Evolutionary conservation across 148 eudicot genomes (phyloP).

Genomic region (Heliosperma pusillum): DNA sequence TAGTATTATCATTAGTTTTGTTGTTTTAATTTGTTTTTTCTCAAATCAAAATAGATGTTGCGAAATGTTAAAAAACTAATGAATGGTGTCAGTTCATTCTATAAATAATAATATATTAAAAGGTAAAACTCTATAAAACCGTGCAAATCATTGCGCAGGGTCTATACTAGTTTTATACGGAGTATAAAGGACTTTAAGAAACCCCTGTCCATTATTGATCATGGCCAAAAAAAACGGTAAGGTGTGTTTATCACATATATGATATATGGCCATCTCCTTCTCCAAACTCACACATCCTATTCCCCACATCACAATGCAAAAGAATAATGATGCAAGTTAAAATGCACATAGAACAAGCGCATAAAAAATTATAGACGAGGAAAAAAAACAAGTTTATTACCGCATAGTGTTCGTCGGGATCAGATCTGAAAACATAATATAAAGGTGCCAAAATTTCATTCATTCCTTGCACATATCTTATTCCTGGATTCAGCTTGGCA

Average conservation of each 20-base stretch:
- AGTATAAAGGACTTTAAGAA: no score
- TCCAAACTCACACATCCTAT: not conserved
- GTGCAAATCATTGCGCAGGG: no score
- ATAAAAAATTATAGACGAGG: not conserved
- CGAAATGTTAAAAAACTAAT: no score
- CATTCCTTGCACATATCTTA: conserved; percentile 99
- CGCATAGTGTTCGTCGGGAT: conserved; percentile 77
- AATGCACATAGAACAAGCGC: not conserved
- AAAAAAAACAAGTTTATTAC: conserved; percentile 42
- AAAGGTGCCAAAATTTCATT: conserved; percentile 96
- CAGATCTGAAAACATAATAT: conserved; percentile 77
- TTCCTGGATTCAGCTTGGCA: conserved; percentile 96
- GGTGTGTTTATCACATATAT: no score
- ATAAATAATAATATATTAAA: no score
- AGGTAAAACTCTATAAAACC: no score
- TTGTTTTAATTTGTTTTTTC: no score
- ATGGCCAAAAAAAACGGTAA: not conserved
- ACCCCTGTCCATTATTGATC: no score
- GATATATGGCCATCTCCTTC: not conserved
- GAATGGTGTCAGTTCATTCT: no score
- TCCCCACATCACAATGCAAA: not conserved
- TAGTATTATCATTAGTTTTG: no score
- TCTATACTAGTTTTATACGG: no score
- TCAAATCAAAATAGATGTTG: no score
- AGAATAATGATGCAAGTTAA: not conserved